Base-by-base conservation (phyloP, 257 asterid species). In the Plantago ovata region DNA sequence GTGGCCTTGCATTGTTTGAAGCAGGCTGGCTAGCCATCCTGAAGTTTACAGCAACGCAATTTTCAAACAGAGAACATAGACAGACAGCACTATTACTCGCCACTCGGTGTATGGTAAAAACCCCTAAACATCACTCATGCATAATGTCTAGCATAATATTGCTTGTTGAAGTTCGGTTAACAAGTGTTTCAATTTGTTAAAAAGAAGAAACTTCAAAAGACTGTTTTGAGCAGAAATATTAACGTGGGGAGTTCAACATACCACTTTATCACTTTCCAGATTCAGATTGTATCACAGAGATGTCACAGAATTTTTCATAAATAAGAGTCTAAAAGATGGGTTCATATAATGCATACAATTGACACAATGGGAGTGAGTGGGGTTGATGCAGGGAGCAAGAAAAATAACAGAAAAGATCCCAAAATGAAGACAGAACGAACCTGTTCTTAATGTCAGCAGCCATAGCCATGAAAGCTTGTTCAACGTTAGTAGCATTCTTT, bases 401-500 rank as follows among this genome's bases (percentile, higher is more conserved):
- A 22, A 49, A 2, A 16, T 2, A 32, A 9, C 16, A 3, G 10
- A 52, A n/a, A 53, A 53, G 12, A 1, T n/a, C n/a, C n/a, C n/a
- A 63, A 11, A 20, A 42, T 13, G 42, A 20, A n/a, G 24, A n/a
- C 23, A 3, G 9, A 6, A 47, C 62, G 57, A 58, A 90, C 97
- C 86, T 86, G 33, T 75, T 84, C 78, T 90, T 90, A 47, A 86
- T 82, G 60, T 82, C 83, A 66, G 84, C 89, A 59, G 97, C 70
- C 97, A 89, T 90, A 13, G 94, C 94, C 97, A 86, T 90, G 81
- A 90, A 90, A 76, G 95, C 94, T 64, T 86, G 80, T 65, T 90
- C 97, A 3, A 90, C 95, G 9, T 86, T 90, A 32, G 84, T 82
- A 56, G 97, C 94, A 77, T 74, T 74, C 63, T 86, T 90, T 23